phyloP scores from a whole-genome alignment of 768 basidiomycete genomes.

The Suillus bovinus region DNA sequence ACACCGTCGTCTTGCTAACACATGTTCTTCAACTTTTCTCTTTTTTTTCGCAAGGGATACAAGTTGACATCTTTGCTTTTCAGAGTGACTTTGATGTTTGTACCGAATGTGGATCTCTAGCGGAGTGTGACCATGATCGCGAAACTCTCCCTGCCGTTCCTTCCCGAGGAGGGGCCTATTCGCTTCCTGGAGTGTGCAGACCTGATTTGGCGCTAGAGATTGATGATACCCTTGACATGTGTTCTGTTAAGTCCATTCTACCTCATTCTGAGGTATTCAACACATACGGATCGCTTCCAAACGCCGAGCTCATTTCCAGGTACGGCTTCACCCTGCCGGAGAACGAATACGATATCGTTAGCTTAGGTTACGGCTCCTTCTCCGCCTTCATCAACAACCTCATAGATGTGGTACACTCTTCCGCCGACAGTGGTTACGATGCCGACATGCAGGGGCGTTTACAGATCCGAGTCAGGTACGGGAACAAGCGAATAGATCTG shows the following conservation, averaged over 20 bases:
- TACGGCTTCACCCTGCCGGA: constrained; percentile 79
- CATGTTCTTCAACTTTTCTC: constrained; percentile 12
- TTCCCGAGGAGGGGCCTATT: constrained; percentile 1
- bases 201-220: constrained; percentile 24
- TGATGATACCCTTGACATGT: constrained; percentile 63
- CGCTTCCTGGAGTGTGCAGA: not conserved
- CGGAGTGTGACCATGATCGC: constrained; percentile 67
- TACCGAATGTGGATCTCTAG: constrained; percentile 63
- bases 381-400: constrained; percentile 17
- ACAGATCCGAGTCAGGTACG: constrained; percentile 2
- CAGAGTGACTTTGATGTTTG: constrained; percentile 80
- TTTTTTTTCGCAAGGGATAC: not conserved
- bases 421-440: constrained; percentile 11
- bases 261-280: constrained; percentile 67
- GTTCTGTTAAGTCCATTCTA: constrained; percentile 52
- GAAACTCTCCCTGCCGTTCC: constrained; percentile 18
- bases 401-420: constrained; percentile 13
- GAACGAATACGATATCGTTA: constrained; percentile 65
- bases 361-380: constrained; percentile 28
- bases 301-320: constrained; percentile 62
- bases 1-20: constrained; percentile 2
- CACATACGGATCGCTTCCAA: constrained; percentile 69
- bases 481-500: not conserved
- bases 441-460: constrained; percentile 15
- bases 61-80: constrained; percentile 17